Evolutionary conservation across 768 basidiomycete species (phyloP).

Genomic region (Collybia nuda): DNA sequence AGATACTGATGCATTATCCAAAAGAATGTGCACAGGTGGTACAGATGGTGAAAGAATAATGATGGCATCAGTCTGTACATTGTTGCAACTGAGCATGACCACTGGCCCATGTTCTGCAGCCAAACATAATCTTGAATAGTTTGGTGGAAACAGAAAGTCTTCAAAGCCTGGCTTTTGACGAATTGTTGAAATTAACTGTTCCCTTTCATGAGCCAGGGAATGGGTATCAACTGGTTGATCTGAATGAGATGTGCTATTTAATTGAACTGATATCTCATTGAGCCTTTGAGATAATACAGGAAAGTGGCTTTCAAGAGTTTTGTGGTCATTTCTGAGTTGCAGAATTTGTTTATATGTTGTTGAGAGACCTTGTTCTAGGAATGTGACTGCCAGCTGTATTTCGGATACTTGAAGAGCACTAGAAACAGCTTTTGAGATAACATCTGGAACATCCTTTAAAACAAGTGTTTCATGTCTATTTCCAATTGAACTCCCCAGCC

Average conservation of each 20-base stretch:
- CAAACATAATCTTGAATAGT: constrained; percentile 22
- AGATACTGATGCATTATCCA: not conserved
- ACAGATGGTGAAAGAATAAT: constrained; percentile 3
- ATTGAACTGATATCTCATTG: not conserved
- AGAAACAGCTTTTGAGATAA: constrained; percentile 1
- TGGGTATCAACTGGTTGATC: not conserved
- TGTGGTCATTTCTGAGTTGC: constrained; percentile 1
- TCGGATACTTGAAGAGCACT: constrained; percentile 1
- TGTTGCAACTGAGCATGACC: constrained; percentile 28
- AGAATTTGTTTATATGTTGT: constrained; percentile 8
- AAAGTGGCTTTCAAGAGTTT: not conserved
- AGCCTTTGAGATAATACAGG: not conserved
- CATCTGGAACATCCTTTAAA: not conserved
- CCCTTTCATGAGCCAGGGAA: constrained; percentile 3
- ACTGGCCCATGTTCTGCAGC: constrained; percentile 32
- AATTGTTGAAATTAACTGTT: constrained; percentile 21
- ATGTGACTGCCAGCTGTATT: not conserved
- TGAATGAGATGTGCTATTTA: not conserved
- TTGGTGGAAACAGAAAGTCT: constrained; percentile 22
- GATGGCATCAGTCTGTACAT: constrained; percentile 12
- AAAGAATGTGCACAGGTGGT: not conserved
- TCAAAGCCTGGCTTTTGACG: constrained; percentile 28
- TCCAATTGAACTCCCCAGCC: not conserved
- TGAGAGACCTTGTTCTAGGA: constrained; percentile 7
- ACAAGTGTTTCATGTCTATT: constrained; percentile 1